Percentiles rank a stretch among this genome's conserved stretches.
Evolutionary conservation across 1,139 yeast species (phyloP).

Genomic region (Nakaseomyces bracarensis): DNA sequence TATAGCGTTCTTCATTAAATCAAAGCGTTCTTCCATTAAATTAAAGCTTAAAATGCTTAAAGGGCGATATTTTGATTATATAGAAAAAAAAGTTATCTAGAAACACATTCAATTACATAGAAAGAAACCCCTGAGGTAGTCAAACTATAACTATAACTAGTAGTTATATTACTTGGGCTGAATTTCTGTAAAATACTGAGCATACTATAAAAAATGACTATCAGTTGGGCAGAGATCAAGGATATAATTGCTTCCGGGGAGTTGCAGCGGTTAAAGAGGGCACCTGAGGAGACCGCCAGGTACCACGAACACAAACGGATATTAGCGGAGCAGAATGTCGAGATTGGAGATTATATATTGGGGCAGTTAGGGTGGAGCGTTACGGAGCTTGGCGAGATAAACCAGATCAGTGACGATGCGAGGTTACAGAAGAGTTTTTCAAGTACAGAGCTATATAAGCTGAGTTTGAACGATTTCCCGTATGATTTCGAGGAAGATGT

Average conservation of each 20-base stretch:
- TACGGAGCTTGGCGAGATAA: constrained; percentile 16
- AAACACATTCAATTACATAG: background rate
- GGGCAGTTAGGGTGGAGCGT: constrained; percentile 20
- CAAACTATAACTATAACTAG: too few relatives aligned
- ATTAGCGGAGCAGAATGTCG: constrained; percentile 12
- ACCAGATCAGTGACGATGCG: constrained; percentile 14
- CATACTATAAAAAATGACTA: background rate
- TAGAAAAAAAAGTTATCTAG: too few relatives aligned
- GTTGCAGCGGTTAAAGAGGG: constrained; percentile 19
- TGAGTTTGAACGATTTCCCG: constrained; percentile 36
- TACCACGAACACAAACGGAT: constrained; percentile 21
- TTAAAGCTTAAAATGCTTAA: too few relatives aligned
- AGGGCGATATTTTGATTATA: too few relatives aligned
- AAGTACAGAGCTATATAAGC: constrained; percentile 15
- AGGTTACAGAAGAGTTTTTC: constrained; percentile 17
- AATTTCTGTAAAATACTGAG: too few relatives aligned
- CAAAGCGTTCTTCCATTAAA: too few relatives aligned
- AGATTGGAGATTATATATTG: constrained; percentile 18
- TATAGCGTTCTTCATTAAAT: too few relatives aligned
- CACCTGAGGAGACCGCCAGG: constrained; percentile 15
- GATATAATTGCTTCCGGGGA: constrained; percentile 17
- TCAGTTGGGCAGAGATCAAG: constrained; percentile 19
- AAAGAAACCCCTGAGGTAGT: background rate
- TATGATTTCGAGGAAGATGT: constrained; percentile 34
- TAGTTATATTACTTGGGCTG: too few relatives aligned